Percentiles rank a stretch among this genome's conserved stretches.
These are phyloP conservation scores for Hemisphaericaspora nanyangensis DNA, from an alignment of 805 yeast genomes.

Conservation along the genomic window DNA sequence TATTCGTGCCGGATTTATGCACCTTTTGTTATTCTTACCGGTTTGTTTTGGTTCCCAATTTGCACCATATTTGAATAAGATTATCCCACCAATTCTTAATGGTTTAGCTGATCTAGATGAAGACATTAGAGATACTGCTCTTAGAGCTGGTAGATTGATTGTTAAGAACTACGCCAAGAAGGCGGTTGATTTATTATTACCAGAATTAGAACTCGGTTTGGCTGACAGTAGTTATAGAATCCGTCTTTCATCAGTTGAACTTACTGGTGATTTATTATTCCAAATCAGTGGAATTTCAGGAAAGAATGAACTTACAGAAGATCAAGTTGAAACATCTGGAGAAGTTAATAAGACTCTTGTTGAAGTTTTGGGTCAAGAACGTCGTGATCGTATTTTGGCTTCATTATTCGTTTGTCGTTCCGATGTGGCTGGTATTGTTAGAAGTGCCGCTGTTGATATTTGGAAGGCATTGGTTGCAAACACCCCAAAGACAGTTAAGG, in stretches of 20 bases:
- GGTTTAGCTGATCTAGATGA: conserved; percentile 92
- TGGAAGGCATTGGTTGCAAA: conserved; percentile 97
- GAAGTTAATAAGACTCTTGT: conserved; percentile 63
- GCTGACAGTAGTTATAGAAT: conserved; percentile 80
- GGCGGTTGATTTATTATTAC: conserved; percentile 89
- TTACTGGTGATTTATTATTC: conserved; percentile 91
- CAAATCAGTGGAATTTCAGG: conserved; percentile 90
- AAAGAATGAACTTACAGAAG: conserved; percentile 64
- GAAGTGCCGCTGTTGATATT: conserved; percentile 85
- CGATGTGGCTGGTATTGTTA: conserved; percentile 81
- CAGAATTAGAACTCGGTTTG: conserved; percentile 89
- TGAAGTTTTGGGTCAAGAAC: conserved; percentile 79
- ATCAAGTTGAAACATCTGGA: conserved; percentile 39
- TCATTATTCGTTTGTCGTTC: conserved; percentile 92
- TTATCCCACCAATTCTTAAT: conserved; percentile 86
- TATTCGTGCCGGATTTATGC: conserved; percentile 90
- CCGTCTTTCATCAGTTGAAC: conserved; percentile 88
- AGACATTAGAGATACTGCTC: conserved; percentile 79
- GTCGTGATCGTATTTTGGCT: conserved; percentile 83
- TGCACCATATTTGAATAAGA: conserved; percentile 78
- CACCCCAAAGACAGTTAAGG: conserved; percentile 92
- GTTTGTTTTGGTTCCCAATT: conserved; percentile 91
- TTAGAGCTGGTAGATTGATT: conserved; percentile 88
- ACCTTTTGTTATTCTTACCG: conserved; percentile 82
- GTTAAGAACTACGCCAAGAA: conserved; percentile 88